Evolutionary conservation across 345 rosid genomes (phyloP).

Genomic region (Eucalyptus leucophloia): DNA sequence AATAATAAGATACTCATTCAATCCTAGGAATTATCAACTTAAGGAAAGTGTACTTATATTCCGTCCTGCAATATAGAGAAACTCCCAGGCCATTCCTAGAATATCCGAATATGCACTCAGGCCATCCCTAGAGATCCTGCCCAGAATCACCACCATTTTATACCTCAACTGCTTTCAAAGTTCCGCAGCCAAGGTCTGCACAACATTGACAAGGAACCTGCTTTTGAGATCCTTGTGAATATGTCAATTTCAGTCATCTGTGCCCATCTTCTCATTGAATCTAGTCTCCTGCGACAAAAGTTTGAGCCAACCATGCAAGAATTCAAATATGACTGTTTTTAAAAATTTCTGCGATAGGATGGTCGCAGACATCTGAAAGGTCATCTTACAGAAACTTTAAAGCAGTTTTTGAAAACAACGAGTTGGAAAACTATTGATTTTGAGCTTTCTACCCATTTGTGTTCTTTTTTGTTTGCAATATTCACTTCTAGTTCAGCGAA

Average conservation of each 20-base stretch:
- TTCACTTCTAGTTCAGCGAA: not conserved
- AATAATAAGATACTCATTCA: not conserved
- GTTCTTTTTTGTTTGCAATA: not conserved
- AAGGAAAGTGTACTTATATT: not conserved
- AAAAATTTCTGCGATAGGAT: not conserved
- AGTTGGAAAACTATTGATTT: not conserved
- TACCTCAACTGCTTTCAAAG: not conserved
- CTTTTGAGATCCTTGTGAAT: not conserved
- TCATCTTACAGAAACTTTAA: not conserved
- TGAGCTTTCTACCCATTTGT: not conserved
- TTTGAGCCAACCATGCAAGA: not conserved
- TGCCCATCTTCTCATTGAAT: not conserved
- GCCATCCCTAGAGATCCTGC: slow-evolving; percentile 1
- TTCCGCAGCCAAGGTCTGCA: not conserved
- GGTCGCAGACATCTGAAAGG: not conserved
- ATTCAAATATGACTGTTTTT: not conserved
- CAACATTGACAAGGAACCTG: not conserved
- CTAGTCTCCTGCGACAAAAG: not conserved
- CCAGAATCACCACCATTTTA: slow-evolving; percentile 9
- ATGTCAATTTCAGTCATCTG: not conserved
- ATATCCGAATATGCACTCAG: slow-evolving; percentile 13
- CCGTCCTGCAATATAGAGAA: not conserved
- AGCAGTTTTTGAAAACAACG: not conserved
- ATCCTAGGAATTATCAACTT: not conserved
- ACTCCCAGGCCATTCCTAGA: not conserved